These are phyloP conservation scores for Proliferodiscus dingleyae DNA, from an alignment of 2,329 filamentous ascomycete genomes.

Conservation along the genomic window DNA sequence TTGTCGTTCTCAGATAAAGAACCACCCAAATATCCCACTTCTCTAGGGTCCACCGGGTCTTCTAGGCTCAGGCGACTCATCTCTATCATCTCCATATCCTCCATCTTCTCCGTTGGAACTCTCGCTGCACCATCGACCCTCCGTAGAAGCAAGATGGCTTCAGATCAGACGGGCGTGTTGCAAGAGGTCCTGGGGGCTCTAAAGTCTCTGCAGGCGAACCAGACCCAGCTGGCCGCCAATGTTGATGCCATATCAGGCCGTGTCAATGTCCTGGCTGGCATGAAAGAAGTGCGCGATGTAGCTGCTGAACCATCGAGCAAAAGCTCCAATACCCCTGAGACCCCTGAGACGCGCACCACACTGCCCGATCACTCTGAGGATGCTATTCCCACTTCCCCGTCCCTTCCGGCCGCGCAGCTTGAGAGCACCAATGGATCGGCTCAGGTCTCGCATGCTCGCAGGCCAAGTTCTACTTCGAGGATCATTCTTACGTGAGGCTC, in stretches of 20 bases:
- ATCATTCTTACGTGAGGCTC: slow-evolving; percentile 56
- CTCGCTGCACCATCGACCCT: too few relatives aligned
- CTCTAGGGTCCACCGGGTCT: too few relatives aligned
- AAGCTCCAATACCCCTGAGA: slow-evolving; percentile 7
- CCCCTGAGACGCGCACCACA: slow-evolving; percentile 7
- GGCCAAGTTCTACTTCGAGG: slow-evolving; percentile 45
- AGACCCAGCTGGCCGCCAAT: slow-evolving; percentile 48
- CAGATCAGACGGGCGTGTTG: slow-evolving; percentile 34
- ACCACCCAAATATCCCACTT: too few relatives aligned
- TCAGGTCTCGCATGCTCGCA: slow-evolving; percentile 20
- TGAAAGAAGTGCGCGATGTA: slow-evolving; percentile 51
- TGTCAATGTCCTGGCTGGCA: slow-evolving; percentile 54
- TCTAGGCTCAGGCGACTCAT: too few relatives aligned
- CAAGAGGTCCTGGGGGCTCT: slow-evolving; percentile 52
- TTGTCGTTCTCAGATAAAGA: too few relatives aligned
- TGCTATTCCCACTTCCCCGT: slow-evolving; percentile 29
- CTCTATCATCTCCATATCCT: too few relatives aligned
- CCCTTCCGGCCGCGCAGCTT: slow-evolving; percentile 26
- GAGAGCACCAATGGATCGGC: slow-evolving; percentile 10
- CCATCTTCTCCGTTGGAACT: too few relatives aligned
- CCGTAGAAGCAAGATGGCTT: slow-evolving; percentile 10
- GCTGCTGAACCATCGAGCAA: slow-evolving; percentile 27
- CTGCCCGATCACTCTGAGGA: slow-evolving; percentile 18
- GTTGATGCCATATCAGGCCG: slow-evolving; percentile 57
- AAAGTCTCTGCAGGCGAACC: slow-evolving; percentile 50